phyloP scores from a whole-genome alignment of 768 basidiomycete genomes.

The Leucosporidium creatinivorum region DNA sequence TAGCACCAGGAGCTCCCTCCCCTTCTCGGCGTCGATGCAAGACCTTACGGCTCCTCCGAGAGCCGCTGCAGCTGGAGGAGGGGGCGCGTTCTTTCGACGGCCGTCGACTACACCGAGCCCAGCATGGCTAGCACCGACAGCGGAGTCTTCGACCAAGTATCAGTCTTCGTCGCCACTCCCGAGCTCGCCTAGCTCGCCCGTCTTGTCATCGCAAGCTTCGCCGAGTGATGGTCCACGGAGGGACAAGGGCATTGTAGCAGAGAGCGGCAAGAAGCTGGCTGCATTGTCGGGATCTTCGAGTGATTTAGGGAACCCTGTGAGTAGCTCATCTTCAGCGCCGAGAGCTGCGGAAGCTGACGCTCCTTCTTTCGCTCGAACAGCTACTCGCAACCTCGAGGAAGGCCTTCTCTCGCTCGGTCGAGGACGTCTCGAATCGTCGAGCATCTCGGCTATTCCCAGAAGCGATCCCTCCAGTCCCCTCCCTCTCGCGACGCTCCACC shows the following conservation, averaged over 20 bases:
- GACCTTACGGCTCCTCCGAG: background rate
- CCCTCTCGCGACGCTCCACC: background rate
- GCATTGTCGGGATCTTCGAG: background rate
- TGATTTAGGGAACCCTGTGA: background rate
- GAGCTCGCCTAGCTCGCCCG: background rate
- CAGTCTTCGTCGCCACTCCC: background rate
- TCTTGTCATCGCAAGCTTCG: background rate
- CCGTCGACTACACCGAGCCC: background rate
- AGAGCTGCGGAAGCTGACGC: background rate
- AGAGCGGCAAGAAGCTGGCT: background rate
- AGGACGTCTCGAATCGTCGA: background rate
- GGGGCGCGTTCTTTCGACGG: conserved; percentile 1
- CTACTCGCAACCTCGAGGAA: background rate
- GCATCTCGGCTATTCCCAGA: background rate
- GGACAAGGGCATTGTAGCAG: background rate
- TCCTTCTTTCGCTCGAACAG: background rate
- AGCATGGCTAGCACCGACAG: background rate
- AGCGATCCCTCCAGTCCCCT: background rate
- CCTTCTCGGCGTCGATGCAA: background rate
- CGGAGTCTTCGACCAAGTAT: background rate
- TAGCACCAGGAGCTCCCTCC: background rate
- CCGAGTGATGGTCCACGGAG: background rate
- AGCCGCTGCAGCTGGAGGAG: background rate
- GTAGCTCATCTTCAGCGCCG: background rate
- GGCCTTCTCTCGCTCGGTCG: conserved; percentile 3